Conservation (phyloP, 345 rosid species). For the Linum trigynum region DNA sequence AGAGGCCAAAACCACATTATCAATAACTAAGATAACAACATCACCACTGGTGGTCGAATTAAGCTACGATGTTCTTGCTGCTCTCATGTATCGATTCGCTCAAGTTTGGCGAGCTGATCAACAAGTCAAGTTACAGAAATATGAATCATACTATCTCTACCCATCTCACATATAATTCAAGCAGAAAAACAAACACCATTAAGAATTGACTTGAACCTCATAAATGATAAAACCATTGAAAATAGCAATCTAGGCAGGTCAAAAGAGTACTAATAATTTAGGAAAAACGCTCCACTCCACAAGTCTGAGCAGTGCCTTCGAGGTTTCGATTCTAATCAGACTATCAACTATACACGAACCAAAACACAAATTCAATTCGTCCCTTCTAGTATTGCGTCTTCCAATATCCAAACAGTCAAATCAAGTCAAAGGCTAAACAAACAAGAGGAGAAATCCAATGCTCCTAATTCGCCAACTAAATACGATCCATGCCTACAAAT, state of each 20-base stretch:
- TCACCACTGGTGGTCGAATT: neutral
- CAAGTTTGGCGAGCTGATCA: neutral
- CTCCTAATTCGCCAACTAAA: slow-evolving; percentile 2
- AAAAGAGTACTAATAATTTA: neutral
- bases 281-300: neutral
- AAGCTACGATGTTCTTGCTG: neutral
- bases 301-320: neutral
- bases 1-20: neutral
- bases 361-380: neutral
- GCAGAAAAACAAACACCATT: neutral
- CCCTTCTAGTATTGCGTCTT: neutral
- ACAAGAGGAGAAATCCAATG: neutral
- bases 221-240: no score
- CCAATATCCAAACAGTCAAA: neutral
- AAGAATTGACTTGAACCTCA: neutral
- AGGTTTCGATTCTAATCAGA: neutral
- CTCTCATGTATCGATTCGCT: neutral
- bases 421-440: slow-evolving; percentile 3
- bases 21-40: neutral
- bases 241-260: neutral
- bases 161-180: neutral
- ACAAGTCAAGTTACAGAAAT: neutral
- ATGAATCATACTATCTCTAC: neutral
- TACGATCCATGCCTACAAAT: slow-evolving; percentile 13
- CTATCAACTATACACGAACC: no score